Evolutionary conservation across 2,329 filamentous ascomycete species (phyloP).

Genomic region (Ceratocystis variospora): DNA sequence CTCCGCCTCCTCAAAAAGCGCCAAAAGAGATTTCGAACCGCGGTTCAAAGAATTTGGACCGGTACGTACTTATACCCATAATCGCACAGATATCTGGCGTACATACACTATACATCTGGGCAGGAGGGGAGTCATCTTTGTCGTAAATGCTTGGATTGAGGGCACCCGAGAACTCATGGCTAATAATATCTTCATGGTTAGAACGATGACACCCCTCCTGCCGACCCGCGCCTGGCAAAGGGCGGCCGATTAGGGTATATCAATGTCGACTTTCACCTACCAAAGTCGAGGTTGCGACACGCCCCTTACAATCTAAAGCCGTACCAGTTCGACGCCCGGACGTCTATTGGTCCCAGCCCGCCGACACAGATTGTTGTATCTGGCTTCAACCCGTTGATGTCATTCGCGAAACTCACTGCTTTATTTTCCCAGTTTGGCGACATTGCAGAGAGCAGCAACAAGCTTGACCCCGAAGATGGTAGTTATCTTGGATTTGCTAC

Average conservation of each 20-base stretch:
- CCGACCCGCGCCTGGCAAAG: slow-evolving; percentile 69
- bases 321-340: slow-evolving; percentile 67
- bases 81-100: slow-evolving; percentile 19
- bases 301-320: slow-evolving; percentile 68
- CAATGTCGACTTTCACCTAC: slow-evolving; percentile 54
- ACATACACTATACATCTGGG: slow-evolving; percentile 17
- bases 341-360: slow-evolving; percentile 77
- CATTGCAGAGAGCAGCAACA: slow-evolving; percentile 81
- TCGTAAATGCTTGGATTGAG: slow-evolving; percentile 20
- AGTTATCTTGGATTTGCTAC: slow-evolving; percentile 89
- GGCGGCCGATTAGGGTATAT: slow-evolving; percentile 53
- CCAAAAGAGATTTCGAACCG: slow-evolving; percentile 45
- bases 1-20: slow-evolving; percentile 32
- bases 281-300: slow-evolving; percentile 56
- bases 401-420: slow-evolving; percentile 61
- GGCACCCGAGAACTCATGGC: slow-evolving; percentile 14
- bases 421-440: slow-evolving; percentile 73
- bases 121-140: slow-evolving; percentile 46
- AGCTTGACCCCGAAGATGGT: slow-evolving; percentile 87
- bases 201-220: slow-evolving; percentile 65
- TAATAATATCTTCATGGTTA: slow-evolving; percentile 39
- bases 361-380: slow-evolving; percentile 83
- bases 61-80: slow-evolving; percentile 45
- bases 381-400: slow-evolving; percentile 86
- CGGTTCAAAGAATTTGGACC: slow-evolving; percentile 50